phyloP scores from a whole-genome alignment of 106 monocot species.

The Triglochin maritima region DNA sequence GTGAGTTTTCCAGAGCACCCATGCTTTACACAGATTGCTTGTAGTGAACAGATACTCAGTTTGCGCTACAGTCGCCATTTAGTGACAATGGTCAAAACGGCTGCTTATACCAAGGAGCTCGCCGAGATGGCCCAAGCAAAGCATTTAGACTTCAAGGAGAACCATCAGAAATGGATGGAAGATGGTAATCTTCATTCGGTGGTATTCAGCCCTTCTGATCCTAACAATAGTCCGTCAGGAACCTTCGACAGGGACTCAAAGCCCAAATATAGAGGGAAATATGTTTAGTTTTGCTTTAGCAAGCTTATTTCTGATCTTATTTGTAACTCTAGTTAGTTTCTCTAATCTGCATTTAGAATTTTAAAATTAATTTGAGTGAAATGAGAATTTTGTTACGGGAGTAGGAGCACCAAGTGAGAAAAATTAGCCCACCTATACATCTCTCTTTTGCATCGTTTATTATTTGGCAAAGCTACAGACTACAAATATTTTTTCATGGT shows the following conservation, averaged over 20 bases:
- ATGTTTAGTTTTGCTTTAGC: conserved; percentile 35
- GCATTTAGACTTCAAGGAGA: conserved; percentile 77
- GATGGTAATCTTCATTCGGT: conserved; percentile 84
- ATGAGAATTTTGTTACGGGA: too few species aligned
- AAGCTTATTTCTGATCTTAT: not conserved
- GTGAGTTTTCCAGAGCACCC: conserved; percentile 67
- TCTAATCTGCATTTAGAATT: not conserved
- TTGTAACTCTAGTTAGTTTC: not conserved
- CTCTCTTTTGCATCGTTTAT: too few species aligned
- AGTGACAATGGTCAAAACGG: conserved; percentile 87
- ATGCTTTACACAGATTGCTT: conserved; percentile 54
- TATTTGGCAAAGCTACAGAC: too few species aligned
- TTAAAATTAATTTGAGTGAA: too few species aligned
- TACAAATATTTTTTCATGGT: too few species aligned
- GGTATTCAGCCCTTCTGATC: conserved; percentile 53
- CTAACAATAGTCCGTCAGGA: conserved; percentile 5
- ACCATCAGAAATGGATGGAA: conserved; percentile 94
- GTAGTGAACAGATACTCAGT: conserved; percentile 89
- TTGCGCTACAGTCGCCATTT: conserved; percentile 68
- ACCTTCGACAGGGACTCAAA: conserved; percentile 64
- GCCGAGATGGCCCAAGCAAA: conserved; percentile 36
- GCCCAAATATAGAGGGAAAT: conserved; percentile 96
- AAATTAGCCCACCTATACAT: too few species aligned
- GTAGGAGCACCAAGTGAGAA: too few species aligned
- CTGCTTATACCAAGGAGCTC: conserved; percentile 47